Evolutionary conservation across 1,284 basidiomycete genomes (phyloP).

Genomic region (Trichosporon sp.): DNA sequence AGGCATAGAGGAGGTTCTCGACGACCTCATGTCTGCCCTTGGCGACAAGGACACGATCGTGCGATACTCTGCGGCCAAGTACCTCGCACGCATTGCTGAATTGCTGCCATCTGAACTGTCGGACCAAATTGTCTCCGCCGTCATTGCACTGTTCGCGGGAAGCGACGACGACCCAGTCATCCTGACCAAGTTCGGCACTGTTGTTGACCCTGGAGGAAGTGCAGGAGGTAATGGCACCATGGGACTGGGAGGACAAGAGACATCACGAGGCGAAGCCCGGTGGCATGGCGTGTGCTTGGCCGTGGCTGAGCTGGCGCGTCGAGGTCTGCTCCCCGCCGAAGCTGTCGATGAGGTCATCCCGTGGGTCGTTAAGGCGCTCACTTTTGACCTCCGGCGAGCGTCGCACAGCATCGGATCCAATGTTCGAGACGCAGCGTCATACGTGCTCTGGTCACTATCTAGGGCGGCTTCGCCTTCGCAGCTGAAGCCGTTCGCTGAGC

Average conservation of each 20-base stretch:
- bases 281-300: conserved; percentile 96
- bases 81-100: conserved; percentile 76
- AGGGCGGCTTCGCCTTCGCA: conserved; percentile 61
- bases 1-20: conserved; percentile 68
- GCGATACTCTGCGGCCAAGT: conserved; percentile 92
- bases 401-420: conserved; percentile 88
- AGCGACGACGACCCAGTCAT: conserved; percentile 43
- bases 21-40: conserved; percentile 66
- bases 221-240: conserved; percentile 56
- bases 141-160: conserved; percentile 61
- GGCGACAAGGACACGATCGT: conserved; percentile 94
- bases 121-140: conserved; percentile 71
- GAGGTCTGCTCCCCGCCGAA: conserved; percentile 62
- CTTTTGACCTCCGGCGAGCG: conserved; percentile 86
- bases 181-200: conserved; percentile 29
- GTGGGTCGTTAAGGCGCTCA: conserved; percentile 79
- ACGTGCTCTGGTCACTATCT: conserved; percentile 91
- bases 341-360: conserved; percentile 61
- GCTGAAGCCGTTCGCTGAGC: conserved; percentile 60
- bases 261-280: conserved; percentile 73
- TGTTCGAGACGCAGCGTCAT: conserved; percentile 90
- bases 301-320: conserved; percentile 82
- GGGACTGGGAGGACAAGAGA: conserved; percentile 53
- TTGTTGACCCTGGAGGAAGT: conserved; percentile 53
- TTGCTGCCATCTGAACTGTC: conserved; percentile 70